These are phyloP conservation scores for Parmales sp. DNA, from an alignment of 108 stramenopile species.

Conservation along the genomic window DNA sequence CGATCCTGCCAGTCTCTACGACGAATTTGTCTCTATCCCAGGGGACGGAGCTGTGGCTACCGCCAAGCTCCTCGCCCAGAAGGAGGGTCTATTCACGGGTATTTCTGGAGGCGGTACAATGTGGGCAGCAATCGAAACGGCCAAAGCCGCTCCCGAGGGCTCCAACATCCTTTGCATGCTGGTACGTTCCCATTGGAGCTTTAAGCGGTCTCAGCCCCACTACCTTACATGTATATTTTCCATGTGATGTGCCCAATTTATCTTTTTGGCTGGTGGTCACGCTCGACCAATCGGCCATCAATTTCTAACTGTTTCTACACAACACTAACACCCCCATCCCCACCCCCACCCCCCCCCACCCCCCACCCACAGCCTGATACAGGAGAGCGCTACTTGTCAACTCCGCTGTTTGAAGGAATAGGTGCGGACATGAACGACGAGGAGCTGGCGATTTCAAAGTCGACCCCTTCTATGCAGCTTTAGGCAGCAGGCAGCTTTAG, in stretches of 20 bases:
- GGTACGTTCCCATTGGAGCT: no score
- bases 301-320: no score
- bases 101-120: constrained; percentile 57
- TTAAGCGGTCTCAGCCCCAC: no score
- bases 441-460: constrained; percentile 27
- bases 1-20: constrained; percentile 20
- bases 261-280: no score
- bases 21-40: constrained; percentile 40
- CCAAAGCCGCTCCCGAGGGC: constrained; percentile 52
- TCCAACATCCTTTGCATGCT: constrained; percentile 54
- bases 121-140: constrained; percentile 56
- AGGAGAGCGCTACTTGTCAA: constrained; percentile 69
- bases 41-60: constrained; percentile 44
- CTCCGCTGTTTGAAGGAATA: constrained; percentile 61
- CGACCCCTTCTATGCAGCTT: constrained; percentile 14
- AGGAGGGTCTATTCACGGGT: constrained; percentile 67
- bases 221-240: no score
- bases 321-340: constrained; percentile 50
- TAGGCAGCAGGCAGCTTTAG: no score
- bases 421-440: constrained; percentile 68
- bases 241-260: no score
- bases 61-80: constrained; percentile 48
- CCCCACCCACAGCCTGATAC: constrained; percentile 63
- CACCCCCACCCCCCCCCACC: constrained; percentile 43
- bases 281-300: no score